phyloP scores from a whole-genome alignment of 805 yeast genomes.

The Spathaspora passalidarum region DNA sequence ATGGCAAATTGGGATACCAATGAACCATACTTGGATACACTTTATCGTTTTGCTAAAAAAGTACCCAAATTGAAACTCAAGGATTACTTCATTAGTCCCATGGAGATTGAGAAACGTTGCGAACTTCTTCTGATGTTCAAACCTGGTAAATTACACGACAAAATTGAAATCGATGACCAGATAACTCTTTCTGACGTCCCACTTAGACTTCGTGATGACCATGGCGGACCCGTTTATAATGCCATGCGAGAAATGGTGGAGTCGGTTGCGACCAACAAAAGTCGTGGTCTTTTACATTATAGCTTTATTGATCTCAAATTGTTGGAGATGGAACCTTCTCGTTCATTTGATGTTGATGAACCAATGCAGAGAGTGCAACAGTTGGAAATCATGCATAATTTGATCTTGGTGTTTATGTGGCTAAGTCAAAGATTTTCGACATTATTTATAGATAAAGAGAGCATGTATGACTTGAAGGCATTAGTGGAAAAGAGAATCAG shows the following conservation, averaged over 20 bases:
- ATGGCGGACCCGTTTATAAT: slow-evolving; percentile 22
- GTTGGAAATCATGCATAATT: slow-evolving; percentile 66
- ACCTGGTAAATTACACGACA: slow-evolving; percentile 20
- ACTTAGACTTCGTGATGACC: slow-evolving; percentile 24
- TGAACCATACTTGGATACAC: slow-evolving; percentile 44
- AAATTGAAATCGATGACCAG: slow-evolving; percentile 52
- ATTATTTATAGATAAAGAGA: slow-evolving; percentile 69
- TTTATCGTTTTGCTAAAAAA: slow-evolving; percentile 47
- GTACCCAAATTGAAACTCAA: slow-evolving; percentile 18
- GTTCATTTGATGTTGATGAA: background rate
- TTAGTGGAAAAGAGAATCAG: slow-evolving; percentile 63
- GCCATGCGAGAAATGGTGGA: slow-evolving; percentile 45
- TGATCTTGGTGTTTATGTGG: slow-evolving; percentile 76
- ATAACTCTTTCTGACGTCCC: slow-evolving; percentile 63
- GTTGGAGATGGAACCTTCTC: slow-evolving; percentile 18
- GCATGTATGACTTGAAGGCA: slow-evolving; percentile 67
- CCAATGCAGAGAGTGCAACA: background rate
- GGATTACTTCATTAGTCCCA: slow-evolving; percentile 35
- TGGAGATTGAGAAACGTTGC: slow-evolving; percentile 26
- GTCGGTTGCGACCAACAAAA: slow-evolving; percentile 53
- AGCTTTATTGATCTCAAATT: slow-evolving; percentile 26
- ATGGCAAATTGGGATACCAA: slow-evolving; percentile 58
- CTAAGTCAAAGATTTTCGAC: slow-evolving; percentile 83
- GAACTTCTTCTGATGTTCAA: slow-evolving; percentile 45
- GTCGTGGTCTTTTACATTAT: slow-evolving; percentile 57